Evolutionary conservation across 345 rosid genomes (phyloP), one percentile per base, ranked within the genome.

Genomic region (Populus euphratica): DNA sequence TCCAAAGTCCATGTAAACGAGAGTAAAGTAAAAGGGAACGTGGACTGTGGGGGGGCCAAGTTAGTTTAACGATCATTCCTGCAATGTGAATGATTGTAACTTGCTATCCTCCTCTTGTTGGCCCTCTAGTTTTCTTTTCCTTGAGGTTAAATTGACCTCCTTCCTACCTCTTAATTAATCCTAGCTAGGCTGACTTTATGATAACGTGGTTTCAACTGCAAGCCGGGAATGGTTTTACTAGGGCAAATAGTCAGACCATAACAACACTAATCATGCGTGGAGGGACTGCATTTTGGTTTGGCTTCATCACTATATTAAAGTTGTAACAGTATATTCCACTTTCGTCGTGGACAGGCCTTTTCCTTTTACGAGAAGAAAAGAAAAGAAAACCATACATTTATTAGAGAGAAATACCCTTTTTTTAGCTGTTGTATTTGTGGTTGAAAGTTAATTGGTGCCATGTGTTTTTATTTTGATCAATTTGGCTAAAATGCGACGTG

Each of bases 1-100:
- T 59, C 27, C 64, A 12, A 23, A 4, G 64, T 59, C 64, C 6
- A 59, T 9, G 64, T 59, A 33, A 17, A 6, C 9, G 66, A 25
- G 52, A 73, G 78, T 69, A 69, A 78, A 79, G 82, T 74, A 74
- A 49, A 79, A 74, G 78, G 74, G 18, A 79, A 25, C 2, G 64
- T 21, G 9, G 27, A 35, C 10, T 0, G 6, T 20, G 2, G 50
- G 13, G 41, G 49, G 70, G 25, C 63, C 62, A 61, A 25, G 78
- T 47, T 79, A 5, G 78, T 74, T 68, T 43, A 35, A 25, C 65
- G 49, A 68, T 66, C 72, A 79, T 79, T 44, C 63, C 63, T 33
- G 72, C 63, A 64, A 65, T 20, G 6, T 27, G 43, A 69, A 79
- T 79, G 74, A 74, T 74, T 66, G 49, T 33, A 41, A 72, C 81